phyloP scores from a whole-genome alignment of 2,329 filamentous ascomycete species.

The Botrytis squamosa region DNA sequence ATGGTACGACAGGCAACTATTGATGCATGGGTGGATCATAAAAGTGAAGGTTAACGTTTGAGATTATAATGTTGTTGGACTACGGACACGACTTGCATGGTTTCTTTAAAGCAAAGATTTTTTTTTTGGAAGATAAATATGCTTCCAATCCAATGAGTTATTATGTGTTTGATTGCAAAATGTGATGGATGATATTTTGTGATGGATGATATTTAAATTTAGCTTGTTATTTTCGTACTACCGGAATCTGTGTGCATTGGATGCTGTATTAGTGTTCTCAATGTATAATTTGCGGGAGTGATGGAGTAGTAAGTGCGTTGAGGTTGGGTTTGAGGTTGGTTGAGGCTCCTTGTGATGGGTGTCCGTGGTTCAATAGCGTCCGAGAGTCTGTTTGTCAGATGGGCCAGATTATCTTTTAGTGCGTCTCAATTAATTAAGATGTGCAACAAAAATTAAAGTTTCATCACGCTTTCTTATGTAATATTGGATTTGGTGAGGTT shows the following conservation, averaged over 20 bases:
- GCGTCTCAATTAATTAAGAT: neutral
- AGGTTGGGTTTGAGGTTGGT: neutral
- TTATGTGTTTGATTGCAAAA: neutral
- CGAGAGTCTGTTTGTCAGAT: neutral
- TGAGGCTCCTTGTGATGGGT: neutral
- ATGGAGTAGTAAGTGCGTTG: neutral
- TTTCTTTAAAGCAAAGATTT: neutral
- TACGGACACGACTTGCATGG: neutral
- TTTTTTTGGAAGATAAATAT: neutral
- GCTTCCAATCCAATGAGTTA: neutral
- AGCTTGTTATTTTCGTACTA: neutral
- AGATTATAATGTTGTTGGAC: neutral
- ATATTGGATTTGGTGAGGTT: neutral
- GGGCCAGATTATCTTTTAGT: neutral
- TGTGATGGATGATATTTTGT: no score
- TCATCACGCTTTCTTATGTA: neutral
- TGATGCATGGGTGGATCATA: neutral
- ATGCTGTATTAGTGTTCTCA: neutral
- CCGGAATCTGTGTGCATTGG: neutral
- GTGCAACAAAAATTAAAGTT: neutral
- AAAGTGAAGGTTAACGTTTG: neutral
- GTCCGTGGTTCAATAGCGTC: neutral
- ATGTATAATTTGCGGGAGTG: neutral
- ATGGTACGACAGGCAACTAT: constrained; percentile 6
- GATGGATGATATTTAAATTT: neutral